These are phyloP conservation scores for Yamadazyma laniorum DNA, from an alignment of 805 yeast species.

Conservation along the genomic window DNA sequence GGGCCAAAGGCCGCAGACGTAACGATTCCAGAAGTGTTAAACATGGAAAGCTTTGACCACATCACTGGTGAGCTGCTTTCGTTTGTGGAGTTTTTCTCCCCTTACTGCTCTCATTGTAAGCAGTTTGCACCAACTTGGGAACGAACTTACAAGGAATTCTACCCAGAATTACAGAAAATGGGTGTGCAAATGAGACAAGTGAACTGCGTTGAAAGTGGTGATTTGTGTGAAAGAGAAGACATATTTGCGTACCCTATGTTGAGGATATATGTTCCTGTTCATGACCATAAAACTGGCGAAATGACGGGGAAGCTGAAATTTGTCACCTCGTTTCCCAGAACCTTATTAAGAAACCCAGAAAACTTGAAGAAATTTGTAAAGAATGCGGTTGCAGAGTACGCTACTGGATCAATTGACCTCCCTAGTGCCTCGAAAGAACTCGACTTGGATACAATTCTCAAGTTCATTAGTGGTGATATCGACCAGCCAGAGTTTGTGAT, in stretches of 20 bases:
- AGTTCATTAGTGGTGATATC: constrained; percentile 50
- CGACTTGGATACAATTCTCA: constrained; percentile 42
- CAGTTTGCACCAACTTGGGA: constrained; percentile 82
- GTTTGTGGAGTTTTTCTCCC: constrained; percentile 86
- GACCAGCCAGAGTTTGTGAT: constrained; percentile 55
- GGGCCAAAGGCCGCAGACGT: constrained; percentile 11
- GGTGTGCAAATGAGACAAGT: constrained; percentile 68
- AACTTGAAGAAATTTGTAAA: constrained; percentile 53
- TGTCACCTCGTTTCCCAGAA: constrained; percentile 47
- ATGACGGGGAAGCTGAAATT: constrained; percentile 28
- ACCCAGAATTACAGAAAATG: constrained; percentile 42
- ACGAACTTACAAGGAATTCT: constrained; percentile 52
- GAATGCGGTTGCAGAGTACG: constrained; percentile 49
- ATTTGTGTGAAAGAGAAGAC: constrained; percentile 69
- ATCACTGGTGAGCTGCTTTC: constrained; percentile 55
- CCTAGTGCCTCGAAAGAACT: constrained; percentile 42
- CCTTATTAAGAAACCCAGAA: constrained; percentile 45
- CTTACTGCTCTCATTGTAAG: constrained; percentile 83
- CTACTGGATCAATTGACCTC: constrained; percentile 32
- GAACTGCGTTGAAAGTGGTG: constrained; percentile 84
- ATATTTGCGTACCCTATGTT: constrained; percentile 69
- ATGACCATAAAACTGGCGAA: constrained; percentile 23
- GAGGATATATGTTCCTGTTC: constrained; percentile 63
- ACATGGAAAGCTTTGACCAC: constrained; percentile 48
- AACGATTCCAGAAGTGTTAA: constrained; percentile 51